Percentiles rank a stretch among this genome's conserved stretches.
Conservation (phyloP, 805 yeast genomes). For the Brettanomyces sp. region DNA sequence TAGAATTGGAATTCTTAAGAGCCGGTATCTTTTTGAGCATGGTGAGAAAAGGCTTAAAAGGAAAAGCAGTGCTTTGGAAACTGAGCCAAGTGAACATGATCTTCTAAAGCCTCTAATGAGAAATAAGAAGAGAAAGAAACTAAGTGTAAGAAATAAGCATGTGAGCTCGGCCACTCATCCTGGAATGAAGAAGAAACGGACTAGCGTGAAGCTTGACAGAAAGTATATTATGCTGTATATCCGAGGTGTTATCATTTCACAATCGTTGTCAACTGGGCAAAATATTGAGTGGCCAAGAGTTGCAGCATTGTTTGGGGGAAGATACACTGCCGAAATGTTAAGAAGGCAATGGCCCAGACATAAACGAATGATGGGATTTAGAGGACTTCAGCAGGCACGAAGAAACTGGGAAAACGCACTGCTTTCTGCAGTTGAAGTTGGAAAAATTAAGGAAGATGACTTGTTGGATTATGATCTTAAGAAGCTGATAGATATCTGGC, state of each 20-base stretch:
- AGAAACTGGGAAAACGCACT: conserved; percentile 62
- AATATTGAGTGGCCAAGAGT: conserved; percentile 60
- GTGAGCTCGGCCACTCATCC: conserved; percentile 1
- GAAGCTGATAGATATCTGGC: conserved; percentile 58
- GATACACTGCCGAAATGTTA: conserved; percentile 32
- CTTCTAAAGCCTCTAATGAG: conserved; percentile 19
- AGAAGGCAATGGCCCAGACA: conserved; percentile 65
- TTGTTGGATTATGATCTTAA: conserved; percentile 41
- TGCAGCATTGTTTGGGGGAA: conserved; percentile 35
- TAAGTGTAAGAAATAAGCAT: conserved; percentile 7
- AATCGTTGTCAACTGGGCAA: conserved; percentile 44
- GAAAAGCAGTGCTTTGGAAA: conserved; percentile 4
- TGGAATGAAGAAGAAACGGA: conserved; percentile 17
- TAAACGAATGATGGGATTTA: conserved; percentile 46
- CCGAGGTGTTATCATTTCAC: conserved; percentile 58
- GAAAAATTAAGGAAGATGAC: conserved; percentile 38
- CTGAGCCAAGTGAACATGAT: conserved; percentile 8
- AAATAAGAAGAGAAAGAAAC: conserved; percentile 21
- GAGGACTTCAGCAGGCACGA: conserved; percentile 44
- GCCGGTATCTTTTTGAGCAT: neutral
- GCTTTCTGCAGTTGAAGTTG: conserved; percentile 47
- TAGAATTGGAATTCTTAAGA: neutral
- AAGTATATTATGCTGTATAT: conserved; percentile 47
- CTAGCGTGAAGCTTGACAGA: conserved; percentile 14
- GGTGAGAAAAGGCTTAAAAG: conserved; percentile 1